A percentile compares a stretch with the other conserved stretches of the same genome.
phyloP scores from a whole-genome alignment of 139 green algal genomes.

The Volvox reticuliferus region DNA sequence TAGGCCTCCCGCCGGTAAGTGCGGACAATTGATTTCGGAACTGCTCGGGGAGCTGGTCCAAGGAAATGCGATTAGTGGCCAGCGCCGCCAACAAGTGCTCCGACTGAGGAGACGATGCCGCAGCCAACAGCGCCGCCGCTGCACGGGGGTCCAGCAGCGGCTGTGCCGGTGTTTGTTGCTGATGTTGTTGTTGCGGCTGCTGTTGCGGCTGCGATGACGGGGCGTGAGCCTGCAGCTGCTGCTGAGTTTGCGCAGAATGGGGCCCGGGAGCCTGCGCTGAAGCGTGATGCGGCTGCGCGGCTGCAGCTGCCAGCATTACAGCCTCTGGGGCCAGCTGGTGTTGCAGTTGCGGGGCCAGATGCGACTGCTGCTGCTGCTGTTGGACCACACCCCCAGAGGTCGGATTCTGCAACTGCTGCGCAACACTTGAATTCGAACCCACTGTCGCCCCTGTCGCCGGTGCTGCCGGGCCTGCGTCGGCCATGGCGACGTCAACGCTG shows the following conservation, averaged over 20 bases:
- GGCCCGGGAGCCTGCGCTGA: background rate
- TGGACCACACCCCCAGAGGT: background rate
- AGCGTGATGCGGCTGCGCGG: background rate
- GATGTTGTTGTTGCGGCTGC: constrained; percentile 10
- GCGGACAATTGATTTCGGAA: constrained; percentile 5
- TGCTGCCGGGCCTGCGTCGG: background rate
- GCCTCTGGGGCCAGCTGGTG: background rate
- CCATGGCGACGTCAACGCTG: background rate
- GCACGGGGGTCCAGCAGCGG: background rate
- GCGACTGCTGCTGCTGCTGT: constrained; percentile 4
- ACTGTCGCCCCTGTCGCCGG: background rate
- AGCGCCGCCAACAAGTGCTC: constrained; percentile 38
- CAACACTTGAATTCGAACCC: background rate
- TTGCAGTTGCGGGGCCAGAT: background rate
- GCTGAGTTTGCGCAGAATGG: background rate
- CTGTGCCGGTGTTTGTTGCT: background rate
- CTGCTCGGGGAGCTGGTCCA: constrained; percentile 45
- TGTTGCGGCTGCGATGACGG: background rate
- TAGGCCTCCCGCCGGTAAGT: constrained; percentile 5
- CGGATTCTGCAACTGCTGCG: background rate
- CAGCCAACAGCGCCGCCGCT: background rate
- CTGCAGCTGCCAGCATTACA: background rate
- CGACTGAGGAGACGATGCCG: background rate
- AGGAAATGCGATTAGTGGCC: background rate
- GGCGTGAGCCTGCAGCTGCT: background rate